phyloP scores from a whole-genome alignment of 495 filamentous ascomycete species.

The Bombardia bombarda region DNA sequence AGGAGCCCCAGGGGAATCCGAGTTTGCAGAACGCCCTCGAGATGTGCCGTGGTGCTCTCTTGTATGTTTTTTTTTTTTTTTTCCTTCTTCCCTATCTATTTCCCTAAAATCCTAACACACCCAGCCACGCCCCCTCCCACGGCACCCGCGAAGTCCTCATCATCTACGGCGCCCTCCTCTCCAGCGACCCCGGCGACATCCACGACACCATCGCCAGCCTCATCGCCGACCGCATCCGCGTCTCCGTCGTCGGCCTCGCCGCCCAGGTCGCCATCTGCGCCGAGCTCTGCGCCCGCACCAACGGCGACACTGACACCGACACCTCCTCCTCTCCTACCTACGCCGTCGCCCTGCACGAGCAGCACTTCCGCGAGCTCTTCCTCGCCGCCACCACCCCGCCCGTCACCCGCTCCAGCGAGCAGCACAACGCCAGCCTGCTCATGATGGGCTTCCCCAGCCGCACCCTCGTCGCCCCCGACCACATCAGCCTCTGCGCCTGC shows the following conservation, averaged over 20 bases:
- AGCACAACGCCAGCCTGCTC: conserved; percentile 66
- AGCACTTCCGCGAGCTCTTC: conserved; percentile 81
- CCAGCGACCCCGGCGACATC: conserved; percentile 90
- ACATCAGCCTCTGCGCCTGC: conserved; percentile 74
- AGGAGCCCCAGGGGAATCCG: conserved; percentile 83
- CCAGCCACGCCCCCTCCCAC: conserved; percentile 85
- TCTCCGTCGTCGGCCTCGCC: conserved; percentile 80
- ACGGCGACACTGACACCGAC: conserved; percentile 59
- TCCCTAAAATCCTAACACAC: no score
- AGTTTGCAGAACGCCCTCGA: conserved; percentile 93
- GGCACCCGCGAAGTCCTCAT: conserved; percentile 89
- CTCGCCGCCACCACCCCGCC: conserved; percentile 85
- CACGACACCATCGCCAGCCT: conserved; percentile 77
- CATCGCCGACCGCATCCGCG: conserved; percentile 71
- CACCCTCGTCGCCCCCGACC: conserved; percentile 62
- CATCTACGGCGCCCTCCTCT: conserved; percentile 82
- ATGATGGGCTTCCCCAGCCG: conserved; percentile 99
- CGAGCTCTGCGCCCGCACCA: conserved; percentile 81
- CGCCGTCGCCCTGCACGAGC: conserved; percentile 77
- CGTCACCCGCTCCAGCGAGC: conserved; percentile 59
- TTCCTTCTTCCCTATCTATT: background rate
- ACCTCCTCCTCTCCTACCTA: no score
- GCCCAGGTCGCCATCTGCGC: conserved; percentile 88
- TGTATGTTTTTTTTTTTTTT: no score
- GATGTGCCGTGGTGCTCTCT: conserved; percentile 83